A percentile compares a stretch with the other conserved stretches of the same genome.
phyloP scores from a whole-genome alignment of 202 grass and related monocot genomes.

The Hordeum pubiflorum region DNA sequence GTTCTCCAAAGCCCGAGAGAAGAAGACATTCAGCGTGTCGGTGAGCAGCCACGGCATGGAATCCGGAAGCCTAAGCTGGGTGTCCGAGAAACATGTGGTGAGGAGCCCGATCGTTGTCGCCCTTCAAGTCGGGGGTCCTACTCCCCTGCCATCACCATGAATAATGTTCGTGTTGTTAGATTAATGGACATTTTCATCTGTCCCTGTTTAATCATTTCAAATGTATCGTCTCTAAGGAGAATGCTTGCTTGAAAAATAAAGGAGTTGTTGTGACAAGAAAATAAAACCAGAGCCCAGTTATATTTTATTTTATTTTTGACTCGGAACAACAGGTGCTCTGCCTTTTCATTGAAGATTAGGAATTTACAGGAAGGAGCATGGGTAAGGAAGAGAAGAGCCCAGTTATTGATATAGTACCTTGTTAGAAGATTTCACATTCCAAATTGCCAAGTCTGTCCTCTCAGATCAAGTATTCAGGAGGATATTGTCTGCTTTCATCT shows the following conservation, averaged over 20 bases:
- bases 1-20: conserved; percentile 15
- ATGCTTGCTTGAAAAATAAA: neutral
- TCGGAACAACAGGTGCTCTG: too few species aligned
- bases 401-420: too few species aligned
- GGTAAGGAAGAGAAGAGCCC: too few species aligned
- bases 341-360: too few species aligned
- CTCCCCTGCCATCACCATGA: neutral
- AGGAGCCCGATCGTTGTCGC: neutral
- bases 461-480: too few species aligned
- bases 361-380: too few species aligned
- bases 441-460: too few species aligned
- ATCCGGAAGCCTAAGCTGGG: neutral
- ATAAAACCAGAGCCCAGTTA: neutral
- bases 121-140: neutral
- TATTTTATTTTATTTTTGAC: too few species aligned
- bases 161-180: neutral
- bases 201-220: neutral
- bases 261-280: neutral
- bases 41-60: neutral
- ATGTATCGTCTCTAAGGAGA: neutral
- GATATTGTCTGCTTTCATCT: too few species aligned
- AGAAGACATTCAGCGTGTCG: neutral
- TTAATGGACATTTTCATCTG: neutral
- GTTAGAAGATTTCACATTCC: too few species aligned
- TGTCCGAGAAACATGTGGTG: neutral